Conservation (phyloP, 441 rosid species). For the Biscutella laevigata region DNA sequence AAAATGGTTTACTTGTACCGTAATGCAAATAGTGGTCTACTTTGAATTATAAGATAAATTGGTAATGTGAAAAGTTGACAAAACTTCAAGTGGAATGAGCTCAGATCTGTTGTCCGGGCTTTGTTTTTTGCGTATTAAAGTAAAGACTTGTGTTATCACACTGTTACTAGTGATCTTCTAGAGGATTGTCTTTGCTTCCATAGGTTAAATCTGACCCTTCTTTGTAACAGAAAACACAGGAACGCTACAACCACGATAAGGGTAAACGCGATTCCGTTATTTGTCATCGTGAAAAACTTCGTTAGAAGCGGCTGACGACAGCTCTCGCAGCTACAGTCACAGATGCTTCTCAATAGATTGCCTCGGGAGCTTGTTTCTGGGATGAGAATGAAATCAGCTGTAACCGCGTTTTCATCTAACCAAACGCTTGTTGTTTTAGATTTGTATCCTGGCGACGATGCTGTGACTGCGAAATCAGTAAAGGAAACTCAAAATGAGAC, state of each 20-base stretch:
- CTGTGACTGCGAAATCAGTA: conserved; percentile 44
- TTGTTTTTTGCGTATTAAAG: conserved; percentile 2
- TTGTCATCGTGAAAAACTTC: conserved; percentile 33
- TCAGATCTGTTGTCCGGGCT: background rate
- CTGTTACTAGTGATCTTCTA: conserved; percentile 31
- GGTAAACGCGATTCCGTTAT: conserved; percentile 39
- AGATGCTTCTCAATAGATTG: conserved; percentile 26
- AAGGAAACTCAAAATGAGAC: conserved; percentile 6
- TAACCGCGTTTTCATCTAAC: conserved; percentile 50
- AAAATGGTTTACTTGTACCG: too few species aligned
- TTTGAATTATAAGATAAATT: too few species aligned
- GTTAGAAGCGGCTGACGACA: conserved; percentile 23
- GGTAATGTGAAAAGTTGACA: too few species aligned
- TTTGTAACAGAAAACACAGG: conserved; percentile 43
- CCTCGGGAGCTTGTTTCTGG: conserved; percentile 36
- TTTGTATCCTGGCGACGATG: conserved; percentile 62
- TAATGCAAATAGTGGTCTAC: too few species aligned
- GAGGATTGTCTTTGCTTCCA: conserved; percentile 41
- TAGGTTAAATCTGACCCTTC: conserved; percentile 38
- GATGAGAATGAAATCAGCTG: conserved; percentile 69
- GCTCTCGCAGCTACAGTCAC: conserved; percentile 30
- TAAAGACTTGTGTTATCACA: background rate
- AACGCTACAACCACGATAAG: conserved; percentile 41
- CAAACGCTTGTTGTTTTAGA: conserved; percentile 50
- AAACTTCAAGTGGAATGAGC: too few species aligned